phyloP scores from a whole-genome alignment of 768 basidiomycete species.

The Serendipita vermifera region DNA sequence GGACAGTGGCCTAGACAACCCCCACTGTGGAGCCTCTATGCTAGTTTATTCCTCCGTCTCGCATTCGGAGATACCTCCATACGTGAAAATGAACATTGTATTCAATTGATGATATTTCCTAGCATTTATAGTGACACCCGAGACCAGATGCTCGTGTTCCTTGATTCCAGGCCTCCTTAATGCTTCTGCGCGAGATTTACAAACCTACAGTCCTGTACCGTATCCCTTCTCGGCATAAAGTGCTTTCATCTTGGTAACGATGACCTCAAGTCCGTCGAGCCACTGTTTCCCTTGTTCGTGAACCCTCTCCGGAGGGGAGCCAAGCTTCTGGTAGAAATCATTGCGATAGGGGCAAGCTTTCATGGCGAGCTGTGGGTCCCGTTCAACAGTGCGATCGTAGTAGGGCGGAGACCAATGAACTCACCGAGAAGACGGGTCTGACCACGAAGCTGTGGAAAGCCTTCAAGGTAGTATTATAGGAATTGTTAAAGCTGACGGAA shows the following conservation, averaged over 20 bases:
- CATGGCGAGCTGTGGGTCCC: slow-evolving; percentile 42
- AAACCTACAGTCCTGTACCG: slow-evolving; percentile 31
- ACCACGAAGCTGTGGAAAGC: slow-evolving; percentile 71
- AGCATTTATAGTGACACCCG: too few species aligned
- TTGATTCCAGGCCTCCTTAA: too few species aligned
- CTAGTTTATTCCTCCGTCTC: too few species aligned
- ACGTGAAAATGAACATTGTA: too few species aligned
- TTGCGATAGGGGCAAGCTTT: slow-evolving; percentile 51
- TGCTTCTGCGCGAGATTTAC: too few species aligned
- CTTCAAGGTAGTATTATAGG: slow-evolving; percentile 75
- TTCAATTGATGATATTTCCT: too few species aligned
- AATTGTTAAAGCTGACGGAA: slow-evolving; percentile 55
- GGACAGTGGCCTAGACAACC: too few species aligned
- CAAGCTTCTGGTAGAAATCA: slow-evolving; percentile 45
- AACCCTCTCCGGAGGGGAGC: slow-evolving; percentile 29
- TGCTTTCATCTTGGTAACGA: slow-evolving; percentile 35
- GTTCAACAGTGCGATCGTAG: background rate
- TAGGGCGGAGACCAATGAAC: slow-evolving; percentile 20
- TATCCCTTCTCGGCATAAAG: slow-evolving; percentile 34
- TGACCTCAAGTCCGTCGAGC: slow-evolving; percentile 38
- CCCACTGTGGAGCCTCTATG: too few species aligned
- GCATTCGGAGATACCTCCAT: too few species aligned
- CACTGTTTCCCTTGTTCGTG: slow-evolving; percentile 37
- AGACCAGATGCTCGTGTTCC: too few species aligned
- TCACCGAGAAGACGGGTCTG: slow-evolving; percentile 39